Conservation (phyloP, 106 monocot species). For the Allium sativum region DNA sequence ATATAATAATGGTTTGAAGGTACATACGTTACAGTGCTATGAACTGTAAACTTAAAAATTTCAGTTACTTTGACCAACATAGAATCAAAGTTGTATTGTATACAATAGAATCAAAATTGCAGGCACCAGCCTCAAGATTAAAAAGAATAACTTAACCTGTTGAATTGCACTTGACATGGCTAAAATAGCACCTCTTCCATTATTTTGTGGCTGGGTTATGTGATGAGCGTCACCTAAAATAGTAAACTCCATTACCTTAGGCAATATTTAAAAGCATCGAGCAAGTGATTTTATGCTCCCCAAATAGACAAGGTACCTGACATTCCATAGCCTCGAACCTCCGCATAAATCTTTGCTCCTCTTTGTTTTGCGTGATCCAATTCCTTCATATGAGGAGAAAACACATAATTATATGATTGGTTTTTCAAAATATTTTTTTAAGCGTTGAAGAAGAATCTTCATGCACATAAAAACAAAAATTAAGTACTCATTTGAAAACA, state of each 20-base stretch:
- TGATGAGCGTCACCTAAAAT: constrained; percentile 83
- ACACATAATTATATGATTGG: background rate
- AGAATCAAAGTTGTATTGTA: constrained; percentile 3
- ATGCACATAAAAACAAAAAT: too few relatives aligned
- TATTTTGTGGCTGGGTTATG: constrained; percentile 86
- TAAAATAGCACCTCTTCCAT: constrained; percentile 89
- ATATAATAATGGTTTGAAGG: too few relatives aligned
- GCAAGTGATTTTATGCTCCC: too few relatives aligned
- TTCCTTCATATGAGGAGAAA: constrained; percentile 25
- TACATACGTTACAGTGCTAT: too few relatives aligned
- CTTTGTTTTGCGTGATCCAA: constrained; percentile 80
- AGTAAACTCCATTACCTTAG: background rate
- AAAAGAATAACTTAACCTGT: constrained; percentile 37
- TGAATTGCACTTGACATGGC: constrained; percentile 74
- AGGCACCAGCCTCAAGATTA: background rate
- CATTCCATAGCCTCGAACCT: constrained; percentile 92
- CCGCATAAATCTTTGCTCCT: constrained; percentile 93
- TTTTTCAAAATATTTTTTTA: too few relatives aligned
- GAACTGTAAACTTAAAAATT: too few relatives aligned
- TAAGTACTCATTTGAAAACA: too few relatives aligned
- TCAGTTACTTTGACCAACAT: background rate
- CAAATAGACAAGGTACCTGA: constrained; percentile 42
- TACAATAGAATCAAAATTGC: constrained; percentile 3
- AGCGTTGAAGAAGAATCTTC: too few relatives aligned
- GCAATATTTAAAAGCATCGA: too few relatives aligned